phyloP scores from a whole-genome alignment of 306 rosid genomes.

The Cicer pinnatifidum region DNA sequence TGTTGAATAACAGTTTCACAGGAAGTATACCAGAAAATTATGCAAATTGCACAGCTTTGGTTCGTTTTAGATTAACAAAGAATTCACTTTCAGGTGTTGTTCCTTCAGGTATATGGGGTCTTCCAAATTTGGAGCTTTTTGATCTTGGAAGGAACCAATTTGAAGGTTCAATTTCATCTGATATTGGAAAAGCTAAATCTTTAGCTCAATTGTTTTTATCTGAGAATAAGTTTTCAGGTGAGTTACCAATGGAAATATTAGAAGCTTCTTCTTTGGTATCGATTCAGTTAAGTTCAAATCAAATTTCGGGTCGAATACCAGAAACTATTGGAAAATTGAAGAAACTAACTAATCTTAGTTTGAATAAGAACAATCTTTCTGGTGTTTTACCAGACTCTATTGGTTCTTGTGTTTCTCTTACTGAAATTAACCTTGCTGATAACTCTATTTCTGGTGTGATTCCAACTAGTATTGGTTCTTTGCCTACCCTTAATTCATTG shows the following conservation, averaged over 20 bases:
- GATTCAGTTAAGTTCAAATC: constrained; percentile 60
- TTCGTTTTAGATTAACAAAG: constrained; percentile 56
- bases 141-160: constrained; percentile 72
- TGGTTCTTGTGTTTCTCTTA: constrained; percentile 69
- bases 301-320: constrained; percentile 68
- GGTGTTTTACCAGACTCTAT: constrained; percentile 70
- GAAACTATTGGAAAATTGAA: constrained; percentile 67
- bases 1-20: constrained; percentile 70
- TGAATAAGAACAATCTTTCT: constrained; percentile 65
- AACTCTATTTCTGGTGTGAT: constrained; percentile 66
- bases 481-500: constrained; percentile 70
- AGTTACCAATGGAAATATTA: constrained; percentile 62
- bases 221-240: constrained; percentile 68
- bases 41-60: constrained; percentile 60
- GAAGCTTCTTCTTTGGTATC: constrained; percentile 63
- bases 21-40: constrained; percentile 79
- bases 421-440: constrained; percentile 61
- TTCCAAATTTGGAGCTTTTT: constrained; percentile 56
- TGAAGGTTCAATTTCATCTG: constrained; percentile 72
- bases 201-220: constrained; percentile 60
- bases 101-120: constrained; percentile 79
- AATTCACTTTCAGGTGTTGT: constrained; percentile 80
- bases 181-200: constrained; percentile 68
- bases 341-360: constrained; percentile 53
- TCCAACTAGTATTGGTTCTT: constrained; percentile 66